Evolutionary conservation across 2,329 filamentous ascomycete species (phyloP).

Genomic region (Fusarium sp.): DNA sequence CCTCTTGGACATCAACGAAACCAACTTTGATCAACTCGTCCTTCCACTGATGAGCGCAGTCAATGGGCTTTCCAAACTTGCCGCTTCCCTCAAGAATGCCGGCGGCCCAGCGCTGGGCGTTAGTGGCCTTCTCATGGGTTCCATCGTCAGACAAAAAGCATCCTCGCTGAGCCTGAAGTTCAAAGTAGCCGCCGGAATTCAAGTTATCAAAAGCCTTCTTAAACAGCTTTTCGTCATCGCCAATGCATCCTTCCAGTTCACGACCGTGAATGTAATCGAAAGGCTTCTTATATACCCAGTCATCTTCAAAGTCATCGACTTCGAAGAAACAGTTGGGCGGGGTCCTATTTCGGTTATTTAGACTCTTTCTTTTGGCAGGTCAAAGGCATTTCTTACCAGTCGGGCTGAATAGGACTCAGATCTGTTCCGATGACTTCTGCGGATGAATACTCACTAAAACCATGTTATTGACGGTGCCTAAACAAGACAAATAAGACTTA

Average conservation of each 20-base stretch:
- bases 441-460: neutral
- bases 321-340: conserved; percentile 28
- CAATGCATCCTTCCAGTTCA: conserved; percentile 22
- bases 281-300: conserved; percentile 13
- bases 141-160: conserved; percentile 13
- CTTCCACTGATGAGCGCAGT: conserved; percentile 15
- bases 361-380: no score
- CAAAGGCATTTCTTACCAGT: neutral
- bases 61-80: conserved; percentile 23
- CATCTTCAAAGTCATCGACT: conserved; percentile 24
- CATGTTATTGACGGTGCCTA: fast-evolving
- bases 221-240: neutral
- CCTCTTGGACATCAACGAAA: neutral
- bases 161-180: conserved; percentile 12
- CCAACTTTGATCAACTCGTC: neutral
- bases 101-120: conserved; percentile 11
- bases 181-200: conserved; percentile 5
- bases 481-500: neutral
- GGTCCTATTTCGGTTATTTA: neutral
- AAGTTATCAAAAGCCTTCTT: neutral
- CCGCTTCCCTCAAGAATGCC: conserved; percentile 4
- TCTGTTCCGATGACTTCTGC: neutral
- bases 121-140: conserved; percentile 7
- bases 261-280: conserved; percentile 28
- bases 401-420: neutral